Base-by-base conservation (phyloP, 202 grass and related monocot species). In the Saccharum hybrid region DNA sequence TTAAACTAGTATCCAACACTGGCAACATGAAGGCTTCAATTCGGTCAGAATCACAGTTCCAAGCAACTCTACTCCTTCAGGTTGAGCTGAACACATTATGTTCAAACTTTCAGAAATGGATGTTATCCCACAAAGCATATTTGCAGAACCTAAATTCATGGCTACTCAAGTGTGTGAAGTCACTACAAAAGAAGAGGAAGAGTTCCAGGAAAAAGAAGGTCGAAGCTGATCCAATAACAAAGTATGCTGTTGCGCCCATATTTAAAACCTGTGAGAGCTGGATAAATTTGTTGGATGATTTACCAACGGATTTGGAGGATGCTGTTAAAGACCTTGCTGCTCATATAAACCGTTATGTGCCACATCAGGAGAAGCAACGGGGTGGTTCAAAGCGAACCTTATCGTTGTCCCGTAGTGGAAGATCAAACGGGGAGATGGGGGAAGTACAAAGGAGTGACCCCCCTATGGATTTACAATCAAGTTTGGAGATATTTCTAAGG, bases 21-120 rank as follows among this genome's bases (percentile, higher is more conserved):
- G 82, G 86, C 52, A 90, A 68, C 82, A 89, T 82, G 39, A 96
- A 89, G 81, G 63, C 92, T 39, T 85, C 85, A 10, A 83, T 90
- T 74, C 84, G 82, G 66, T 83, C 91, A 1, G 91, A 99, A 57
- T 91, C 79, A 63, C 93, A 92, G 39, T 79, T 76, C 56, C 96
- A 96, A 79, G 89, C 88, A 75, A 75, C 78, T 46, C 77, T 89
- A 54, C 52, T 88, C 64, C 93, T 99, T 66, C 87, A 86, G 79
- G 77, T 89, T 71, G 96, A 99, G 82, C 84, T 96, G 71, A 96
- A 82, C 68, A 88, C 86, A 77, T 76, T 99, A 91, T 89, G 66
- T 71, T 89, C 88, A 23, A 94, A 92, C 80, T 96, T 99, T 79
- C 90, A 88, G 36, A 90, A 90, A 61, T 99, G 96, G 96, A 86